A percentile compares a stretch with the other conserved stretches of the same genome.
Evolutionary conservation across 805 yeast genomes (phyloP).

Genomic region (Candida vaughaniae): DNA sequence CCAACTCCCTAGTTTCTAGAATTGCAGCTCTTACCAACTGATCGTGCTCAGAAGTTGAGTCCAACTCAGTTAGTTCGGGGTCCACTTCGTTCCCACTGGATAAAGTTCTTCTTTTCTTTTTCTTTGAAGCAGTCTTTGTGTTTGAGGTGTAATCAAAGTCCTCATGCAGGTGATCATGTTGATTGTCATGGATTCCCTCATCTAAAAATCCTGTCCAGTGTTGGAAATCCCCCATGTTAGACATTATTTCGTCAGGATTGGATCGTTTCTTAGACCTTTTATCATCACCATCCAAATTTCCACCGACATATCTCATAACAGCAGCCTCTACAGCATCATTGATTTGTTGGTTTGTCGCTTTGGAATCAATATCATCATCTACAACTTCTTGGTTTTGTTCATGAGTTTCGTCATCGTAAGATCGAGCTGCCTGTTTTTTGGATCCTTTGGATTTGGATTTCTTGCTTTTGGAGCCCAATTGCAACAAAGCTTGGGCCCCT

Average conservation of each 20-base stretch:
- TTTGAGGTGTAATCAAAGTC: constrained; percentile 3
- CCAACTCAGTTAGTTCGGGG: constrained; percentile 38
- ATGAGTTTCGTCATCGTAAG: background rate
- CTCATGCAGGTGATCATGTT: background rate
- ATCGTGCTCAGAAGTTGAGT: constrained; percentile 50
- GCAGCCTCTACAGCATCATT: constrained; percentile 73
- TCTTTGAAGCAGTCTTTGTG: constrained; percentile 8
- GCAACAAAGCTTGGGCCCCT: constrained; percentile 47
- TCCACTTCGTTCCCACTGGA: constrained; percentile 25
- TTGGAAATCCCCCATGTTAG: constrained; percentile 48
- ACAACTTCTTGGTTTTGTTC: background rate
- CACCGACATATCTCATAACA: constrained; percentile 70
- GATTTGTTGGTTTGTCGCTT: constrained; percentile 37
- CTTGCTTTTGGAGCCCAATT: constrained; percentile 33
- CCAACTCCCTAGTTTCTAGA: constrained; percentile 64
- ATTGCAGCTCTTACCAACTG: constrained; percentile 70
- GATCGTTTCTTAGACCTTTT: constrained; percentile 23
- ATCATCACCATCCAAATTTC: constrained; percentile 43
- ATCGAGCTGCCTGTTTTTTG: constrained; percentile 16
- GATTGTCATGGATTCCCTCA: constrained; percentile 28
- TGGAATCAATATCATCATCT: constrained; percentile 18
- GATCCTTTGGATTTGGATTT: constrained; percentile 21
- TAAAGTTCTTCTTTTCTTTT: constrained; percentile 14
- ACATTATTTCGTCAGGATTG: constrained; percentile 39
- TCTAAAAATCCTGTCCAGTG: constrained; percentile 55